These are phyloP conservation scores for Actinomortierella ambigua DNA, from an alignment of 371 early-diverging fungal genomes.

Conservation along the genomic window DNA sequence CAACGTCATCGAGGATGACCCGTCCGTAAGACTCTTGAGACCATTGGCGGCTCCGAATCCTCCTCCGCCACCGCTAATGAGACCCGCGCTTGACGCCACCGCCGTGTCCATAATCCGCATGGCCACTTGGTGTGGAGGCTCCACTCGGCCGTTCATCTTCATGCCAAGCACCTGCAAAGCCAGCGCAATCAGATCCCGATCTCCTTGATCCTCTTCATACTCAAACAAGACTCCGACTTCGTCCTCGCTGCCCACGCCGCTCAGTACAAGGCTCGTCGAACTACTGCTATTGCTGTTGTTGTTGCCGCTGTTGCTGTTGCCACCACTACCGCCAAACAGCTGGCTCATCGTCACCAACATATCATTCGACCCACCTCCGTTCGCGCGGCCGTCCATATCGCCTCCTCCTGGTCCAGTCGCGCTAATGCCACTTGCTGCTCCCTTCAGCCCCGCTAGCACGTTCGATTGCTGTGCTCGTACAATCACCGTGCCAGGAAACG, in stretches of 20 bases:
- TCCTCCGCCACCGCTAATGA: constrained; percentile 11
- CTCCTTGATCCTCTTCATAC: constrained; percentile 56
- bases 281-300: constrained; percentile 10
- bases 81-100: constrained; percentile 14
- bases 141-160: constrained; percentile 76
- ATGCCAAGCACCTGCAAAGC: constrained; percentile 84
- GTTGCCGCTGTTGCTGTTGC: too few relatives aligned
- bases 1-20: constrained; percentile 11
- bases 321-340: constrained; percentile 42
- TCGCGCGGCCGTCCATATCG: constrained; percentile 2
- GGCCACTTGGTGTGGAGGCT: constrained; percentile 70
- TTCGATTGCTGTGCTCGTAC: constrained; percentile 52
- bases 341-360: constrained; percentile 43
- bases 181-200: constrained; percentile 80
- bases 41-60: not conserved
- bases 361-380: constrained; percentile 5
- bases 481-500: constrained; percentile 73
- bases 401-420: constrained; percentile 14
- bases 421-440: constrained; percentile 45
- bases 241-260: constrained; percentile 41
- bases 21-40: constrained; percentile 9
- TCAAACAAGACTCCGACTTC: constrained; percentile 66
- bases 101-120: constrained; percentile 75
- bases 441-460: constrained; percentile 52
- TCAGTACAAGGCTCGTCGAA: constrained; percentile 3